A percentile compares a stretch with the other conserved stretches of the same genome.
Evolutionary conservation across 2,329 filamentous ascomycete species (phyloP).

Genomic region (Trichoderma brevicompactum): DNA sequence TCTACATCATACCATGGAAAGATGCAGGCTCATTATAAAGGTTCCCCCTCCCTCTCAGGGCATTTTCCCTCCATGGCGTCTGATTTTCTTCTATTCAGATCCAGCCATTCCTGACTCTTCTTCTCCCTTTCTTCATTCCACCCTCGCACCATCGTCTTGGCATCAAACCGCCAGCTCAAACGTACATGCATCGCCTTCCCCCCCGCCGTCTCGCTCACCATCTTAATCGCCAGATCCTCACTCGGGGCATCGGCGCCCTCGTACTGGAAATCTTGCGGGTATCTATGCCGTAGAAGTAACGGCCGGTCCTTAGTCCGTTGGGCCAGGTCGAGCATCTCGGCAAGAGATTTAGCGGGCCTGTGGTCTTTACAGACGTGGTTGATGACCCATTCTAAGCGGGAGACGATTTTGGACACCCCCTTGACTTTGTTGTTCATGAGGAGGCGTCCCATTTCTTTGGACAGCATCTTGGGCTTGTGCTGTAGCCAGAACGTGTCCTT

Average conservation of each 20-base stretch:
- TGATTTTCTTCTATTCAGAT: slow-evolving; percentile 8
- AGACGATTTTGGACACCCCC: slow-evolving; percentile 30
- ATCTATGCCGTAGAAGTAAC: slow-evolving; percentile 34
- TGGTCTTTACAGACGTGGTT: slow-evolving; percentile 39
- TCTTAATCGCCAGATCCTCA: slow-evolving; percentile 26
- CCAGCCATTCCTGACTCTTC: slow-evolving; percentile 13
- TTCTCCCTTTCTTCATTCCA: slow-evolving; percentile 14
- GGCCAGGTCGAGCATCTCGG: slow-evolving; percentile 35
- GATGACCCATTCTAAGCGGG: slow-evolving; percentile 40
- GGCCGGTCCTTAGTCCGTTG: slow-evolving; percentile 37
- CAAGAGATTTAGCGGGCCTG: slow-evolving; percentile 38
- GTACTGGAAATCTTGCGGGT: slow-evolving; percentile 7
- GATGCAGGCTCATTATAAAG: too few relatives aligned
- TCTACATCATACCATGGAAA: background rate
- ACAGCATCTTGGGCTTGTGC: slow-evolving; percentile 38
- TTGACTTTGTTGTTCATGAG: slow-evolving; percentile 4
- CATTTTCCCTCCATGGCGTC: background rate
- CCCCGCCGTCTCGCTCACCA: slow-evolving; percentile 12
- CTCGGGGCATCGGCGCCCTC: slow-evolving; percentile 1
- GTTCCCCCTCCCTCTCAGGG: background rate
- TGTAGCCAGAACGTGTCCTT: slow-evolving; percentile 37
- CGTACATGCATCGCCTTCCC: slow-evolving; percentile 26
- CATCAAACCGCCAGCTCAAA: slow-evolving; percentile 26
- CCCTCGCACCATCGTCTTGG: slow-evolving; percentile 28
- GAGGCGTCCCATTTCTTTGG: slow-evolving; percentile 35